phyloP scores from a whole-genome alignment of 345 rosid genomes.

The Linum trigynum region DNA sequence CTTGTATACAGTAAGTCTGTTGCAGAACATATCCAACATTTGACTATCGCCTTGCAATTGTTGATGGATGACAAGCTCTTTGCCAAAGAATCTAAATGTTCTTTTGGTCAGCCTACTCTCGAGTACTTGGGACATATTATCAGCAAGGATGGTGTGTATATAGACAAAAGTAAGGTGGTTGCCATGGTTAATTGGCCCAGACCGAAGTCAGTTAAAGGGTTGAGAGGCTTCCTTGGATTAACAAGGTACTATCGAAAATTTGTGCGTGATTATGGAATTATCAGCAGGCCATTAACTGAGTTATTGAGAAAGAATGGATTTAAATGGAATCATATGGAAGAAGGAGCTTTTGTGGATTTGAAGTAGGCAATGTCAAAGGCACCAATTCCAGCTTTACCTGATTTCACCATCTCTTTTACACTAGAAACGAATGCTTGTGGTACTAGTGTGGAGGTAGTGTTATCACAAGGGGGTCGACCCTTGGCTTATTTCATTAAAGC shows the following conservation, averaged over 20 bases:
- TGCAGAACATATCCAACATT: not conserved
- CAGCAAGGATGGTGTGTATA: not conserved
- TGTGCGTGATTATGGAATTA: not conserved
- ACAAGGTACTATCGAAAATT: not conserved
- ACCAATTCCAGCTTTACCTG: not conserved
- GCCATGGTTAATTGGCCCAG: not conserved
- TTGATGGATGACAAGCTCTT: not conserved
- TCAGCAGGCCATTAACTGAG: not conserved
- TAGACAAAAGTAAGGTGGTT: not conserved
- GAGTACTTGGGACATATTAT: not conserved
- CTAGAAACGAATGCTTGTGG: no score
- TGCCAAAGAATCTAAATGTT: not conserved
- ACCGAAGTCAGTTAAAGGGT: not conserved
- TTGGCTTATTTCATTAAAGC: no score
- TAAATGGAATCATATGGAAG: not conserved
- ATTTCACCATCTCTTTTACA: not conserved
- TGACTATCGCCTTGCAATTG: not conserved
- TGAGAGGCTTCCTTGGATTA: not conserved
- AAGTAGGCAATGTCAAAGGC: not conserved
- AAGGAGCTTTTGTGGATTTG: not conserved
- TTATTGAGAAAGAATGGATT: not conserved
- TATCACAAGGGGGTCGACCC: not conserved
- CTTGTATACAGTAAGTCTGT: not conserved
- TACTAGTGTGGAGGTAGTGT: not conserved
- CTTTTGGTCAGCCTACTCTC: not conserved